Evolutionary conservation across 2,329 filamentous ascomycete species (phyloP), one percentile per base, ranked within the genome.

Genomic region (Pseudogymnoascus sp.): DNA sequence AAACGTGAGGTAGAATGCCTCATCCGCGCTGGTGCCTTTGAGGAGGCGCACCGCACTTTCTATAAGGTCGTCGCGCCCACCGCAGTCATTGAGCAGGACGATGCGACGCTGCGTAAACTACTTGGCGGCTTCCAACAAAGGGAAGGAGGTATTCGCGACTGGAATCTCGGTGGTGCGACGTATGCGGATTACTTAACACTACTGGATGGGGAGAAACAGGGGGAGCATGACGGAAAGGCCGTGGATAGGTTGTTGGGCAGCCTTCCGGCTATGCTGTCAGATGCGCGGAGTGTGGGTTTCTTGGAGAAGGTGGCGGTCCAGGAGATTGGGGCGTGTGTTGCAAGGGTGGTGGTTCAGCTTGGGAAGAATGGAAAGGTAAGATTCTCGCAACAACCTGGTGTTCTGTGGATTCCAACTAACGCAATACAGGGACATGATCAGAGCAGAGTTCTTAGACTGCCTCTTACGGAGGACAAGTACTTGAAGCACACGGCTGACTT

Each of bases 11-110:
- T 93, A 8, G 81, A 87, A 60, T 94, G 87, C 68, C 84, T 99
- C 11, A 81, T 97, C 62, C 84, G 85, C 57, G 93, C 91, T 2
- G 81, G 83, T 38, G 85, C 89, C 41, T 89, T 86, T 73, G 79
- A 84, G 30, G 90, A 94, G 71, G 94, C 94, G 0, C 94, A 97
- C 74, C 82, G 85, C 28, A 90, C 93, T 1, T 87, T 99, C 60
- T 83, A 88, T 63, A 84, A 84, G 64, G 82, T 88, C 65, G 91
- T 97, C 30, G 94, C 90, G 0, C 94, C 94, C 0, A 79, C 81
- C 28, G 85, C 90, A 9, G 82, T 99, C 64, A 88, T 99, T 63
- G 88, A 90, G 70, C 86, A 88, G 43, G 88, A 97, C 71, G 93
- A 90, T 68, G 80, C 82, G 18, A 81, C 80, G 1, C 77, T 97